Evolutionary conservation across 2,329 filamentous ascomycete species (phyloP).

Genomic region (Fusarium miscanthi): DNA sequence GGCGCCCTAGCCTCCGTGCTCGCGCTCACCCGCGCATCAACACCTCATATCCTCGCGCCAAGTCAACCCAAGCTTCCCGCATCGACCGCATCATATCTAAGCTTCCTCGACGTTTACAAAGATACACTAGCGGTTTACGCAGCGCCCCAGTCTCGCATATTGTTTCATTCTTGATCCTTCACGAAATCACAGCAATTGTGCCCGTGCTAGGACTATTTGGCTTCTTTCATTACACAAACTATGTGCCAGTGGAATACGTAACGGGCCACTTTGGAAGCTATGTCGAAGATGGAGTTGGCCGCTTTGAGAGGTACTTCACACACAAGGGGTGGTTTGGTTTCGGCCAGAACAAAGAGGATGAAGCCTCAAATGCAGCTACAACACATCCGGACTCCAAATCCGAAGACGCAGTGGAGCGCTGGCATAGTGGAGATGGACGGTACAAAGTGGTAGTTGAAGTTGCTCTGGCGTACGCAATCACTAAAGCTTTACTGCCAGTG

Average conservation of each 20-base stretch:
- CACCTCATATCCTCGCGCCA: constrained; percentile 22
- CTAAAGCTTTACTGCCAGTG: constrained; percentile 83
- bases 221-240: constrained; percentile 82
- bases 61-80: constrained; percentile 51
- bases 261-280: constrained; percentile 61
- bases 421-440: constrained; percentile 55
- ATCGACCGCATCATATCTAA: constrained; percentile 61
- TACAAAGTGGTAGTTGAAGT: constrained; percentile 74
- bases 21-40: constrained; percentile 15
- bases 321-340: constrained; percentile 85
- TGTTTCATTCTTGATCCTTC: constrained; percentile 86
- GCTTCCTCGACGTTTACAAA: constrained; percentile 74
- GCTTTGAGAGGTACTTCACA: constrained; percentile 81
- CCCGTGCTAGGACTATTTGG: constrained; percentile 81
- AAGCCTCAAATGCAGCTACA: neutral
- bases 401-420: constrained; percentile 50
- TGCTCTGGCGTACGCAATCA: constrained; percentile 90
- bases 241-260: constrained; percentile 71
- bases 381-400: constrained; percentile 26
- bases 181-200: constrained; percentile 89
- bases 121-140: constrained; percentile 76
- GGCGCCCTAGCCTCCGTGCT: constrained; percentile 34
- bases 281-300: constrained; percentile 72
- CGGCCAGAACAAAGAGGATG: constrained; percentile 48
- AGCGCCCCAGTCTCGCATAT: constrained; percentile 85